These are phyloP conservation scores for Penicillium vulpinum DNA, from an alignment of 2,329 filamentous ascomycete species.

Conservation along the genomic window DNA sequence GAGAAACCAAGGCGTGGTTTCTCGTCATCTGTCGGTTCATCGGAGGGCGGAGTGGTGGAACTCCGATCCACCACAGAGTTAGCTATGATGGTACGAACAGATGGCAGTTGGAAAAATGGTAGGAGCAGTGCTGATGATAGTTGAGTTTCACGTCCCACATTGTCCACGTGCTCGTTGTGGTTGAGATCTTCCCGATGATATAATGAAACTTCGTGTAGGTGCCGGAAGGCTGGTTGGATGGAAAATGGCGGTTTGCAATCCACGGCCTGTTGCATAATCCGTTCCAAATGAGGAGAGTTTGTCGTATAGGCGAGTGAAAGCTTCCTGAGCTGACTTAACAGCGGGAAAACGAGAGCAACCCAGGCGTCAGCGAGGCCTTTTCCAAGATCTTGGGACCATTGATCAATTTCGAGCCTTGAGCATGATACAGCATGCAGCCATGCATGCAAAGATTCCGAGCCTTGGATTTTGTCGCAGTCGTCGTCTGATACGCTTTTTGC, in stretches of 20 bases:
- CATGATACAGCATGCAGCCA: slow-evolving; percentile 14
- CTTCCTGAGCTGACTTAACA: slow-evolving; percentile 25
- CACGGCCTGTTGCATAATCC: slow-evolving; percentile 23
- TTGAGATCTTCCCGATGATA: slow-evolving; percentile 21
- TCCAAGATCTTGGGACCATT: slow-evolving; percentile 26
- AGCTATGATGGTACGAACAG: slow-evolving; percentile 24
- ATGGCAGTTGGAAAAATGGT: slow-evolving; percentile 29
- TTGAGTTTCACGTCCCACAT: slow-evolving; percentile 7
- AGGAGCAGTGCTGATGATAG: slow-evolving; percentile 19
- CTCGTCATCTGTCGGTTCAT: background rate
- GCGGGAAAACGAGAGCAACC: slow-evolving; percentile 28
- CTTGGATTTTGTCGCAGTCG: slow-evolving; percentile 7
- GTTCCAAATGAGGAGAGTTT: slow-evolving; percentile 24
- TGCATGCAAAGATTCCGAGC: background rate
- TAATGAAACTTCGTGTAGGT: slow-evolving; percentile 24
- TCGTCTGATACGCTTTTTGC: background rate
- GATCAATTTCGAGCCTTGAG: slow-evolving; percentile 20
- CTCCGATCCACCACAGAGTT: slow-evolving; percentile 28
- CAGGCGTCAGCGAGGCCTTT: slow-evolving; percentile 28
- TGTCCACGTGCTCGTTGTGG: slow-evolving; percentile 8
- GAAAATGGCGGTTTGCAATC: slow-evolving; percentile 21
- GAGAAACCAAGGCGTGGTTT: slow-evolving; percentile 10
- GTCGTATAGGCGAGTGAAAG: slow-evolving; percentile 24
- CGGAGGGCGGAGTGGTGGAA: background rate
- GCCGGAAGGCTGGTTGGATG: slow-evolving; percentile 15